Percentiles rank a stretch among this genome's conserved stretches.
Evolutionary conservation across 768 basidiomycete species (phyloP).

Genomic region (Lentinula edodes): DNA sequence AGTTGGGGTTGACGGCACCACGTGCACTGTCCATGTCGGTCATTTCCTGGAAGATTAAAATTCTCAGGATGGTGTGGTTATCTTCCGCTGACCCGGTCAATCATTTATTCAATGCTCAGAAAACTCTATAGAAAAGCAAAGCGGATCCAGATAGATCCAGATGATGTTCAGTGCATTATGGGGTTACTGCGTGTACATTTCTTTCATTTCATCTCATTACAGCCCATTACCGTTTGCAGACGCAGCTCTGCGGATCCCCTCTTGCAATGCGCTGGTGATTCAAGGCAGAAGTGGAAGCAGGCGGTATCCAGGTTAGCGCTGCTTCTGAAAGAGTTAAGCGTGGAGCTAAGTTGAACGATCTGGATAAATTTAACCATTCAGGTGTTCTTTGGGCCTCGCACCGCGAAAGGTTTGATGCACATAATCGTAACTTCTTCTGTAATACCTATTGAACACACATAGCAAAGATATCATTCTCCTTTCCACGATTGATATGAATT

Average conservation of each 20-base stretch:
- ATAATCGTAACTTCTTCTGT: too few species aligned
- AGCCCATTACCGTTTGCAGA: neutral
- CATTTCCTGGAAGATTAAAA: slow-evolving; percentile 2
- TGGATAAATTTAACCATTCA: neutral
- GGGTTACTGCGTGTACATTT: slow-evolving; percentile 1
- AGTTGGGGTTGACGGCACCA: neutral
- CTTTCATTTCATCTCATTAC: too few species aligned
- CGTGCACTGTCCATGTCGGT: slow-evolving; percentile 5
- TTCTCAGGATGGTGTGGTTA: neutral
- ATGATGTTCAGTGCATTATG: neutral
- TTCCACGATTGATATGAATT: too few species aligned
- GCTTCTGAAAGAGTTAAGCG: neutral
- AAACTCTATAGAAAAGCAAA: neutral
- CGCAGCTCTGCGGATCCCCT: slow-evolving; percentile 2
- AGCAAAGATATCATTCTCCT: too few species aligned
- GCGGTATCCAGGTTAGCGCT: neutral
- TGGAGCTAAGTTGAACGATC: neutral
- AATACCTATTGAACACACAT: too few species aligned
- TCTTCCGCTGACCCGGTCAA: slow-evolving; percentile 7
- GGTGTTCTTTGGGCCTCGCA: neutral
- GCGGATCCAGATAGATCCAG: neutral
- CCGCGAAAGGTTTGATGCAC: neutral
- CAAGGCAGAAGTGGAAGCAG: neutral
- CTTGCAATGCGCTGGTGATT: neutral
- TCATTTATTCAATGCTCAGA: neutral